Conservation (phyloP, 148 eudicot genomes). For the Fagopyrum homotropicum region DNA sequence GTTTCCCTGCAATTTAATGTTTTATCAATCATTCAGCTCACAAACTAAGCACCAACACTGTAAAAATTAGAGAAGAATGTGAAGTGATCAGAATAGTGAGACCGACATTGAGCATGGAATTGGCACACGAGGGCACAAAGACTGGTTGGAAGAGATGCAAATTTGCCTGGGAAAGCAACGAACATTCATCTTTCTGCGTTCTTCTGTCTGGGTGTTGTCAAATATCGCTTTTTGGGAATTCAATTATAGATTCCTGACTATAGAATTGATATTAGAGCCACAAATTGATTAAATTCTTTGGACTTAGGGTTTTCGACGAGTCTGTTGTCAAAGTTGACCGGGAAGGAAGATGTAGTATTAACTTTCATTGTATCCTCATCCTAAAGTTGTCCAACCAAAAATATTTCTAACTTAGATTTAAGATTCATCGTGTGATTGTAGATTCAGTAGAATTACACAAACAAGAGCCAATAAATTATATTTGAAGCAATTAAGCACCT, state of each 20-base stretch:
- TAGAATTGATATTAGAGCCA: too few species aligned
- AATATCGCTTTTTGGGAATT: neutral
- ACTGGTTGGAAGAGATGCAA: conserved; percentile 23
- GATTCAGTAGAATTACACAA: too few species aligned
- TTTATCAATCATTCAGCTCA: neutral
- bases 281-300: too few species aligned
- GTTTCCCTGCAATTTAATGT: conserved; percentile 47
- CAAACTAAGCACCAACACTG: neutral
- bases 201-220: neutral
- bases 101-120: conserved; percentile 60
- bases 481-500: too few species aligned
- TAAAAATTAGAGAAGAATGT: neutral
- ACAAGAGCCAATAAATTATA: too few species aligned
- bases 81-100: neutral
- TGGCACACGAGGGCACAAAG: conserved; percentile 32
- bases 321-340: too few species aligned
- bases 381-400: too few species aligned
- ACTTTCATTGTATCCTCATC: too few species aligned
- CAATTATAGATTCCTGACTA: too few species aligned
- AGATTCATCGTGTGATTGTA: too few species aligned
- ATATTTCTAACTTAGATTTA: too few species aligned
- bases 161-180: conserved; percentile 40
- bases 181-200: conserved; percentile 24
- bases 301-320: neutral
- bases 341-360: too few species aligned